Evolutionary conservation across 352 stramenopile genomes (phyloP).

Genomic region (Thraustochytrium striatum): DNA sequence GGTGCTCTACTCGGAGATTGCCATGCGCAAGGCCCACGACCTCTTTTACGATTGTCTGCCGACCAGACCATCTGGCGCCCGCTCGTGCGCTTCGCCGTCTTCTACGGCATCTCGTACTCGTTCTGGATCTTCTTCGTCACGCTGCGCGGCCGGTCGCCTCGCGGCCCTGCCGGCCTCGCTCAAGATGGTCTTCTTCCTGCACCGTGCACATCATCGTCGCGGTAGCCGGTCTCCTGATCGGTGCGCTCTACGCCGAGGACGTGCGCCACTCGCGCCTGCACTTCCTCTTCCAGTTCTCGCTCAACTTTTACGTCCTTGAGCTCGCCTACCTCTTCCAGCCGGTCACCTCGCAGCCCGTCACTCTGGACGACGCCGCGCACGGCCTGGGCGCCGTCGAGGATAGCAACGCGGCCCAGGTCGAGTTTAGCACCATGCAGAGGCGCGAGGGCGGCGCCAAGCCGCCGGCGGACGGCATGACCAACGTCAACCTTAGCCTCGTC

Average conservation of each 20-base stretch:
- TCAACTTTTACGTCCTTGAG: slow-evolving; percentile 30
- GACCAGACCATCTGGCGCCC: background rate
- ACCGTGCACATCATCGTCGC: background rate
- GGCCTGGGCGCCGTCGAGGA: no score
- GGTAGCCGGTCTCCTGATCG: background rate
- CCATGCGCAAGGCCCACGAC: background rate
- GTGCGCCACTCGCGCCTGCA: background rate
- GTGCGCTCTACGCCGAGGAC: background rate
- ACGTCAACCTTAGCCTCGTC: no score
- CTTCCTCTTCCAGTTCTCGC: slow-evolving; percentile 45
- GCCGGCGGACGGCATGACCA: no score
- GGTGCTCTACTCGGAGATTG: background rate
- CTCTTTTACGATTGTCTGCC: background rate
- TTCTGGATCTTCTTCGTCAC: background rate
- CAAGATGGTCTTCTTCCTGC: background rate
- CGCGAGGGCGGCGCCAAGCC: no score
- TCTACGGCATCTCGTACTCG: background rate
- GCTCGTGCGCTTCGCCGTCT: background rate
- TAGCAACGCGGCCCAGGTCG: no score
- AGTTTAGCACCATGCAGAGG: no score
- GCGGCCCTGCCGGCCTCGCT: background rate
- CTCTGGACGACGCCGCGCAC: background rate
- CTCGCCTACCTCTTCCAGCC: slow-evolving; percentile 24
- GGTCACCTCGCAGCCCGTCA: background rate
- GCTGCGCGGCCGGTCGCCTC: background rate